phyloP scores from a whole-genome alignment of 164 flowering plant species.

The Annona cherimola region DNA sequence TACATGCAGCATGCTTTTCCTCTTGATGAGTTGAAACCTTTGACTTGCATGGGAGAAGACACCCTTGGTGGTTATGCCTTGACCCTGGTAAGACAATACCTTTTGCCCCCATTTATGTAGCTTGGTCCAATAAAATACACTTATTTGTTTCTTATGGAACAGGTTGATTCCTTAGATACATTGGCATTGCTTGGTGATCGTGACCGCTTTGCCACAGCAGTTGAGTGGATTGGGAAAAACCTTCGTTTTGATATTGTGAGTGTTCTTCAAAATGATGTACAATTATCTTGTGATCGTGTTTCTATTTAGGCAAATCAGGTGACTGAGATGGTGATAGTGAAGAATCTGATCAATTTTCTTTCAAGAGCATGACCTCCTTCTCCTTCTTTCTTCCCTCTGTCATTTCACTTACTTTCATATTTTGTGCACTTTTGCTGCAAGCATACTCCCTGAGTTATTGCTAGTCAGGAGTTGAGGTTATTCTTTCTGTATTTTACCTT shows the following conservation, averaged over 20 bases:
- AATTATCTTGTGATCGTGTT: neutral
- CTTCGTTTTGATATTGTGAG: slow-evolving; percentile 95
- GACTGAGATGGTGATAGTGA: neutral
- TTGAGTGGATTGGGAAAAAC: slow-evolving; percentile 95
- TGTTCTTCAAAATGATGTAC: slow-evolving; percentile 8
- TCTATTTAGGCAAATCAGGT: neutral
- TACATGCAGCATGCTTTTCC: slow-evolving; percentile 97
- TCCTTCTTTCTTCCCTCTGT: neutral
- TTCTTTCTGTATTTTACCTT: too few relatives aligned
- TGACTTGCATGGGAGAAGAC: slow-evolving; percentile 87
- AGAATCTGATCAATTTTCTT: neutral
- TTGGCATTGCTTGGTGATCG: slow-evolving; percentile 83
- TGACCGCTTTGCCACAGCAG: slow-evolving; percentile 66
- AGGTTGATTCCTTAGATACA: slow-evolving; percentile 92
- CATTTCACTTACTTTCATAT: neutral
- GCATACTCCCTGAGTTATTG: neutral
- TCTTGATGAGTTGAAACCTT: slow-evolving; percentile 79
- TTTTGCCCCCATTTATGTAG: neutral
- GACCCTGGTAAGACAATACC: slow-evolving; percentile 58
- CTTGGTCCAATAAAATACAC: neutral
- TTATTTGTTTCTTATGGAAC: slow-evolving; percentile 14
- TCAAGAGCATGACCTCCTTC: neutral
- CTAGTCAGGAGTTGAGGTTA: too few relatives aligned
- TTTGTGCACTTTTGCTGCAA: neutral
- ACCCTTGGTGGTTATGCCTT: slow-evolving; percentile 94